Evolutionary conservation across 1,284 basidiomycete genomes (phyloP), one percentile per base, ranked within the genome.

Genomic region (Cutaneotrichosporon sp.): DNA sequence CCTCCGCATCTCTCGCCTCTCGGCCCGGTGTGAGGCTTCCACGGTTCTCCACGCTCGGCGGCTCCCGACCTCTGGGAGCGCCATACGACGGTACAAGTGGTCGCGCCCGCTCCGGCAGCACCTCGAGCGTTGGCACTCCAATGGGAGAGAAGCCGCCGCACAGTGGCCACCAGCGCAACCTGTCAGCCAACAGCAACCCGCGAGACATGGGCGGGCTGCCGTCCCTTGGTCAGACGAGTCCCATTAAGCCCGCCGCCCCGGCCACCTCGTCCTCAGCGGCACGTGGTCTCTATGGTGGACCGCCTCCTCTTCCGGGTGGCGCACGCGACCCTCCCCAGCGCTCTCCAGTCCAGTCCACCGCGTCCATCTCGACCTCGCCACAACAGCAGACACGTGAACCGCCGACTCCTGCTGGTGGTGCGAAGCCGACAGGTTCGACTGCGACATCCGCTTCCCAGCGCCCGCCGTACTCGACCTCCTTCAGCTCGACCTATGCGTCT

Each of bases 401-500:
- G 18, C 56, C 26, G 2, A 31, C 21, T 21, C 31, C 32, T 26
- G 46, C 36, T 26, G 8, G 53, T 18, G 31, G n/a, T 11, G 49
- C 40, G 13, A 60, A 60, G 50, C 58, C 58, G n/a, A 57, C 38
- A 8, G 40, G 58, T 5, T 34, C 42, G 14, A 32, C 46, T 4
- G 55, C 60, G 18, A 36, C 58, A 7, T 26, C 63, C 30, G 56
- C 63, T 0, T 65, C 66, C 5, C 60, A 62, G 8, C 67, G 67
- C 2, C 67, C 67, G 5, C 67, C 67, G 4, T 68, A 68, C 40
- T 68, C 42, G 16, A 46, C 5, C 42, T 46, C 67, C 47, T 68
- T 68, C 57, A 60, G 56, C 34, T 68, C 67, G 38, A 65, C 67
- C 2, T 68, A 65, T n/a, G 67, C 67, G 9, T 68, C 67, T 0